Conservation (phyloP, 495 filamentous ascomycete genomes). For the Pyrenula massariospora region DNA sequence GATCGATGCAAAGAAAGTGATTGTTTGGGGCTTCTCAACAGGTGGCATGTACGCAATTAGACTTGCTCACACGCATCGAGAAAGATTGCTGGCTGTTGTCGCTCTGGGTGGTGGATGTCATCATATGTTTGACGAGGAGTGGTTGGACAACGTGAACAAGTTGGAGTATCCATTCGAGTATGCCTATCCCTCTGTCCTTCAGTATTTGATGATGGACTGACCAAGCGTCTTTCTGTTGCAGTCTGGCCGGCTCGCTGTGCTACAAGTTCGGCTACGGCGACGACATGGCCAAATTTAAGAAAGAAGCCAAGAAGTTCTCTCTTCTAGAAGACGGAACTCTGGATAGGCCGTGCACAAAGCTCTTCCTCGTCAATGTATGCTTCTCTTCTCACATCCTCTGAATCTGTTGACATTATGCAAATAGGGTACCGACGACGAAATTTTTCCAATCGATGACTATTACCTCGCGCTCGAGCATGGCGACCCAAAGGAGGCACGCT, state of each 20-base stretch:
- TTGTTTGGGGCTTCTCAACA: constrained; percentile 61
- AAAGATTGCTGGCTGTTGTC: constrained; percentile 45
- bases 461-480: constrained; percentile 57
- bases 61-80: constrained; percentile 57
- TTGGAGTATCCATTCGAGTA: constrained; percentile 70
- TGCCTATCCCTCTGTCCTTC: too few relatives aligned
- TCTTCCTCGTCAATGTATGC: constrained; percentile 58
- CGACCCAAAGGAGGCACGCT: constrained; percentile 57
- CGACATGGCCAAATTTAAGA: constrained; percentile 45
- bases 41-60: constrained; percentile 72
- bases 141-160: constrained; percentile 55
- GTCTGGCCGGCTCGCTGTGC: constrained; percentile 51
- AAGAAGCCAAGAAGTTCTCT: constrained; percentile 59
- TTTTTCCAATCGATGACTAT: constrained; percentile 72
- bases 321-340: constrained; percentile 59
- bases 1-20: constrained; percentile 51
- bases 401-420: constrained; percentile 4
- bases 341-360: constrained; percentile 45
- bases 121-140: constrained; percentile 52
- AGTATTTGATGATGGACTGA: constrained; percentile 1
- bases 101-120: constrained; percentile 64
- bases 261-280: constrained; percentile 58
- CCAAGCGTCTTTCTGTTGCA: constrained; percentile 9
- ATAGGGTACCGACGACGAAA: constrained; percentile 55
- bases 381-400: not conserved